Percentiles rank a stretch among this genome's conserved stretches.
Evolutionary conservation across 2,329 filamentous ascomycete species (phyloP).

Genomic region (Beauveria brongniartii): DNA sequence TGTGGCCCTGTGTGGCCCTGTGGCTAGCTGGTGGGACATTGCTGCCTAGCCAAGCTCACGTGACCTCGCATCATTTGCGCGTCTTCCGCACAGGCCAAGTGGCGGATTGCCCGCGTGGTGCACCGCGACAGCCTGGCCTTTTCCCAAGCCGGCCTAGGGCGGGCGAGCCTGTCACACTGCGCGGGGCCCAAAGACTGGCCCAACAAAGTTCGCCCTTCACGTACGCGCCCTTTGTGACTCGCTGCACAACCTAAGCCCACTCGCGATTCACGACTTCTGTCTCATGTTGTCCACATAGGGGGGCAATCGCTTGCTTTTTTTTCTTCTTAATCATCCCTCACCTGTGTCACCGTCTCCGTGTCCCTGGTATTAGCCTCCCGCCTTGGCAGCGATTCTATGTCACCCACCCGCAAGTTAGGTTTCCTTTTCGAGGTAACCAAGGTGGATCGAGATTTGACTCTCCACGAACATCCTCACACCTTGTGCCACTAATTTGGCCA

Average conservation of each 20-base stretch:
- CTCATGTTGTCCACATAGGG: neutral
- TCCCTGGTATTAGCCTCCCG: neutral
- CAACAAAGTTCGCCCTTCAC: conserved; percentile 4
- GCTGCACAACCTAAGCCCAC: neutral
- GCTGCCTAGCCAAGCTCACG: neutral
- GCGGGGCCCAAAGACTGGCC: neutral
- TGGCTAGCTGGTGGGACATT: neutral
- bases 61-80: conserved; percentile 8
- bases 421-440: neutral
- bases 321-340: neutral
- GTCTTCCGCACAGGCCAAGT: neutral
- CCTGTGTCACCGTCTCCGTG: neutral
- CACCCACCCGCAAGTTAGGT: neutral
- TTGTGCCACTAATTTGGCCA: neutral
- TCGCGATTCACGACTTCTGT: neutral
- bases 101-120: neutral
- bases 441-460: neutral
- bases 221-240: neutral
- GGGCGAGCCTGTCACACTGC: neutral
- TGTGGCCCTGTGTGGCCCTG: neutral
- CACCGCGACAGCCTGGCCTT: conserved; percentile 1
- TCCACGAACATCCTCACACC: neutral
- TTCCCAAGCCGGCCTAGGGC: neutral
- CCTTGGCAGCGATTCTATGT: neutral
- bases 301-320: neutral